Evolutionary conservation across 208 protist genomes (phyloP), one percentile per base, ranked within the genome.

Genomic region (Trichomonas vaginalis): DNA sequence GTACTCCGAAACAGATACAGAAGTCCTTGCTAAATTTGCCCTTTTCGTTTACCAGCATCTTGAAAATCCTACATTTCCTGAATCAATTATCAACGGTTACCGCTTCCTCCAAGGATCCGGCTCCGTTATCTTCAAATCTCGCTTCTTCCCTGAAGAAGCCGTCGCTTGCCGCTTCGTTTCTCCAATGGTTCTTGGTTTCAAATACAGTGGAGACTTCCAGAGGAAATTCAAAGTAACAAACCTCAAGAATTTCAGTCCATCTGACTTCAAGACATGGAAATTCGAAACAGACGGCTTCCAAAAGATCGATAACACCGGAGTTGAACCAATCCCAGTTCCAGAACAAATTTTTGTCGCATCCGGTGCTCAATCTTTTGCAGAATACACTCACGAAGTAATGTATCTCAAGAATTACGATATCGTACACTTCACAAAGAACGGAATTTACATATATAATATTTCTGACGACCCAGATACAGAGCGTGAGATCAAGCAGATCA

Each of bases 351-450:
- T 88, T 23, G 47, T 88, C 4, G 46, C 82, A 23, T 88, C 82
- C 0, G 82, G 47, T 88, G 82, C 82, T 40, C 82, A 88, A 48
- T 88, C 82, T 21, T 88, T 88, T 42, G 23, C 40, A 35, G 40
- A 88, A 27, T 45, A 88, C 8, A 88, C 82, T 6, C 40, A 27
- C 17, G 82, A 88, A 6, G 82, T 88, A 10, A 45, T 88, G 37
- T 88, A 88, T 42, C 82, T 88, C 17, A 35, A 88, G 23, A 40
- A 88, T 48, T 42, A 88, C 37, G 82, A 88, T 88, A 23, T 88
- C 12, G 82, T 88, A 21, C 82, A 88, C 47, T 88, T 88, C 40
- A 88, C 82, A 48, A 88, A 88, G 82, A 45, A 88, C n/a, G 82
- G 82, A 37, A 88, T 88, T 88, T 45, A 47, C 12, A 88, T 88